Evolutionary conservation across 306 rosid species (phyloP).

Genomic region (Geum urbanum): DNA sequence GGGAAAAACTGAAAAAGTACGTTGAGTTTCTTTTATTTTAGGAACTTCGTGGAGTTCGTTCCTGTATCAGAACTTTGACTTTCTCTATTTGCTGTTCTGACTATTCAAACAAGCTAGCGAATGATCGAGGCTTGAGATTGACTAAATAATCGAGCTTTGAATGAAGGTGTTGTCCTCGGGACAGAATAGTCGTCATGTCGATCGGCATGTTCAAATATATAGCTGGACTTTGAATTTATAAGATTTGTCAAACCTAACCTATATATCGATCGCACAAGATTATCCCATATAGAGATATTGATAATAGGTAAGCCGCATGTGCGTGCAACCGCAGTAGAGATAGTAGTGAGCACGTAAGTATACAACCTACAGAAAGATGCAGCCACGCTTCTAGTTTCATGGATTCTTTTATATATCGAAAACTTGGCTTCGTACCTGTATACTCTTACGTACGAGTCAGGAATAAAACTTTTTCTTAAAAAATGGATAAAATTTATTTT

Average conservation of each 20-base stretch:
- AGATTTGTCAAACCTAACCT: neutral
- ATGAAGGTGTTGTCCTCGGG: neutral
- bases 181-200: neutral
- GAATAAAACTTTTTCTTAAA: no score
- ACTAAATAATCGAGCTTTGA: neutral
- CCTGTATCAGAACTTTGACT: neutral
- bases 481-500: no score
- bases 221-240: neutral
- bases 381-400: neutral
- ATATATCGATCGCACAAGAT: neutral
- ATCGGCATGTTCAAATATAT: no score
- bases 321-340: neutral
- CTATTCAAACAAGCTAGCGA: conserved; percentile 3
- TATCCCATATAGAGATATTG: neutral
- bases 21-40: no score
- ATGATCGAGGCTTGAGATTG: neutral
- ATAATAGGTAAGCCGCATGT: neutral
- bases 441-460: no score
- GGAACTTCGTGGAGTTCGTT: neutral
- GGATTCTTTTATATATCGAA: no score
- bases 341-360: neutral
- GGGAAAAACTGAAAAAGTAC: no score
- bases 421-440: no score
- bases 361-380: neutral
- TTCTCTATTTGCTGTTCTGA: neutral